Percentiles rank a stretch among this genome's conserved stretches.
These are phyloP conservation scores for Hyphopichia buzzinii DNA, from an alignment of 1,139 yeast species.

Conservation along the genomic window DNA sequence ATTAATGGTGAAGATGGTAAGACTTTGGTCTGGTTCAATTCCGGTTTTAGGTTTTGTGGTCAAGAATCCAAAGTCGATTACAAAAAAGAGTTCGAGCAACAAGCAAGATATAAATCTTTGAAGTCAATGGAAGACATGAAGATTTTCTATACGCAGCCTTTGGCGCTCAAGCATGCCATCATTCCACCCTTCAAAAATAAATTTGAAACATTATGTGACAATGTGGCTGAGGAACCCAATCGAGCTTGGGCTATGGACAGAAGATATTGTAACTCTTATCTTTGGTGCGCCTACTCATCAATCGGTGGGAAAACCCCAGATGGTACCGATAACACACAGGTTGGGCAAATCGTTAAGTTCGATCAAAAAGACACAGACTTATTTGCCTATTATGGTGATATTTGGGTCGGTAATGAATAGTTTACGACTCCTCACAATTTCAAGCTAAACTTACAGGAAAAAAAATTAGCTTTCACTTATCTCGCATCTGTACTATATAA, in stretches of 20 bases:
- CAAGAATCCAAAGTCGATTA: slow-evolving; percentile 22
- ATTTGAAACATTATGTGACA: slow-evolving; percentile 21
- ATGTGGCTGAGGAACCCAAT: slow-evolving; percentile 26
- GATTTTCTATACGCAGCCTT: slow-evolving; percentile 21
- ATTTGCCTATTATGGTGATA: slow-evolving; percentile 29
- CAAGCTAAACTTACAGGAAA: too few species aligned
- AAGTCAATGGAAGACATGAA: slow-evolving; percentile 17
- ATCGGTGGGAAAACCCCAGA: slow-evolving; percentile 32
- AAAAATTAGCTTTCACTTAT: too few species aligned
- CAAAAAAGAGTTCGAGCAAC: slow-evolving; percentile 21
- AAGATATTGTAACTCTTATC: slow-evolving; percentile 38
- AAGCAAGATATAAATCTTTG: slow-evolving; percentile 18
- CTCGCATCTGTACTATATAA: too few species aligned
- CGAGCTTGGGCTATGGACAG: slow-evolving; percentile 31
- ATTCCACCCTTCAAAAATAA: slow-evolving; percentile 30
- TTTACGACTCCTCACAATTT: too few species aligned
- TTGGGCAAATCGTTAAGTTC: slow-evolving; percentile 25
- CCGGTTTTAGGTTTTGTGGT: slow-evolving; percentile 33
- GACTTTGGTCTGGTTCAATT: slow-evolving; percentile 32
- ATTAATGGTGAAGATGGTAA: slow-evolving; percentile 29
- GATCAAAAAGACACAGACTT: slow-evolving; percentile 19
- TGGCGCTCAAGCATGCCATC: slow-evolving; percentile 24
- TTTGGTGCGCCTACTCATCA: slow-evolving; percentile 46
- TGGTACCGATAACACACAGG: slow-evolving; percentile 23
- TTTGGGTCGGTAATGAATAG: slow-evolving; percentile 36